These are phyloP conservation scores for Eucalyptus melliodora DNA, from an alignment of 345 rosid species.

Conservation along the genomic window DNA sequence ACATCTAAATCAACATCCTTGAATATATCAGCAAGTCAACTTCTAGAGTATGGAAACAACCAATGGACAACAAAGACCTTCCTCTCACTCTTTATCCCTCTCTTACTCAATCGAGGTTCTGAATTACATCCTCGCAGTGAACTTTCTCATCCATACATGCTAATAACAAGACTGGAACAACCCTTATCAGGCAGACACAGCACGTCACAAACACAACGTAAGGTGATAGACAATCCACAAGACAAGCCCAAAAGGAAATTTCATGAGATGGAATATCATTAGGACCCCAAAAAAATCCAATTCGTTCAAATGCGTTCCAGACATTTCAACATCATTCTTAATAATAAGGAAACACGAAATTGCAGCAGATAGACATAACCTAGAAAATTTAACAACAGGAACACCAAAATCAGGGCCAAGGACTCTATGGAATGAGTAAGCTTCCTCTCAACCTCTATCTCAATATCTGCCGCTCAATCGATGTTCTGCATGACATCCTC, in stretches of 20 bases:
- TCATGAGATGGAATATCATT: not conserved
- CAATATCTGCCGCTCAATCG: not conserved
- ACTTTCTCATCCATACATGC: not conserved
- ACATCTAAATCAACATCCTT: not conserved
- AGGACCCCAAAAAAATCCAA: not conserved
- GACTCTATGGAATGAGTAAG: not conserved
- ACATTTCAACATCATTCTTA: not conserved
- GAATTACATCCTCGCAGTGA: not conserved
- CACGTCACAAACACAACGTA: not conserved
- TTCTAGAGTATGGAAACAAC: not conserved
- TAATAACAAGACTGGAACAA: not conserved
- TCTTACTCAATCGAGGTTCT: not conserved
- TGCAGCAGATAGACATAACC: not conserved
- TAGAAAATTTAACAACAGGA: not conserved
- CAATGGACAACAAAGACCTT: not conserved
- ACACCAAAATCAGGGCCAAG: not conserved
- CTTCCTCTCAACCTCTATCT: not conserved
- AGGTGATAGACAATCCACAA: not conserved
- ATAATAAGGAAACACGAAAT: not conserved
- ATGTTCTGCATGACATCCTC: constrained; percentile 3
- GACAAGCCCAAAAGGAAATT: not conserved
- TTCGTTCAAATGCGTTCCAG: not conserved
- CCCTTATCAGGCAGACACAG: not conserved
- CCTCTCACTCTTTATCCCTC: not conserved
- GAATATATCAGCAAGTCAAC: not conserved